Base-by-base conservation (phyloP, 2,329 filamentous ascomycete species). In the Aspergillus sp. region DNA sequence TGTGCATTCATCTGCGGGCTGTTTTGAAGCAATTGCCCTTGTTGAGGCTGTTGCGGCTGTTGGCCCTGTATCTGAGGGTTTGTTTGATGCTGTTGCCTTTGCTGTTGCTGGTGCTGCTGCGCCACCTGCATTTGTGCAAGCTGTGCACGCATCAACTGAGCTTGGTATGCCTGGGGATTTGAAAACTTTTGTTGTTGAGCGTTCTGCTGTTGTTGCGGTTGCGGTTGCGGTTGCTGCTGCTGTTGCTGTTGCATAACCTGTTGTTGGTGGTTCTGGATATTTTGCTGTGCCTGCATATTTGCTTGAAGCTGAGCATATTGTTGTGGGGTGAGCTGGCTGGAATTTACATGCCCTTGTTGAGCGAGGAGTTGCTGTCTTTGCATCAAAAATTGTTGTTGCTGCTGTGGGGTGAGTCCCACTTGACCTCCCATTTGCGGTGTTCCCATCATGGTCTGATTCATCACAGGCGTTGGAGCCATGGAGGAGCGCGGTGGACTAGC, bases 221-320 rank as follows among this genome's bases (percentile, higher is more conserved):
- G 68, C 20, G 71, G 71, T 33, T 72, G 67, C 27, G 68, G 68
- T 20, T 71, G 71, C 24, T 72, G 67, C 33, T 72, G 67, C 30
- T 71, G 68, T 46, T 69, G 68, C 47, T 75, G 74, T 50, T 77
- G 74, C 47, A 76, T 64, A 49, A 74, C 68, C 46, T 76, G 73
- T 19, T 76, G 73, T 34, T 76, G 75, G 64, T 78, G 69, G 54
- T 70, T 72, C 61, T 74, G 78, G 34, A 75, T 79, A 33, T 77
- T 77, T 51, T 80, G 79, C 57, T 79, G 78, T 24, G 76, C 77
- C 51, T 78, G 77, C 53, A 70, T 71, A 70, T 67, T 79, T 69
- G 66, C 76, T 45, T 78, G 77, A 59, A 77, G 59, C 42, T 77
- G 75, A 39, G 74, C 73, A 55, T 76, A 63, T 48, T 76, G 73